Base-by-base conservation (phyloP, 441 rosid genomes). In the Gossypium schwendimanii region DNA sequence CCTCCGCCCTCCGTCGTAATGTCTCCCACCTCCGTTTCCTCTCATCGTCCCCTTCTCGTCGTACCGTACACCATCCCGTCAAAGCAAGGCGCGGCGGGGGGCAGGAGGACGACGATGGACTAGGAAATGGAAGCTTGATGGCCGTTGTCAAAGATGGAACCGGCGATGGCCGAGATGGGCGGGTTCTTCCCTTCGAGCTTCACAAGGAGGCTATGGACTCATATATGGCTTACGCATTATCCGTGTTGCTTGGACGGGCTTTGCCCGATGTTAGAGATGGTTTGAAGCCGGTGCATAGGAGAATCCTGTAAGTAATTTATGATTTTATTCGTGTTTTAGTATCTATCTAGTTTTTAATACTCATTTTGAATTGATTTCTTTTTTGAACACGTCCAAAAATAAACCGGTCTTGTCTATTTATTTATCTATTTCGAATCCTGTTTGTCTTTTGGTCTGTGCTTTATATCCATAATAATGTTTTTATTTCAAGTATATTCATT, bases 201-300 rank as follows among this genome's bases (percentile, higher is more conserved):
- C 97, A 91, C 59, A 89, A 87, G 82, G 99, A 94, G 78, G 97
- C 97, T 58, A 91, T 96, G 0, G 96, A 87, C 39, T 90, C 99
- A 3, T 94, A 94, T 74, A 81, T 94, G 93, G 71, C 99, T 0
- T 94, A 94, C 4, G 97, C 99, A 0, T 87, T 94, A 82, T 94
- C 98, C 1, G 98, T 94, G 67, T 75, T 92, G 74, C 97, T 94
- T 23, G 98, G 98, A 20, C 89, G 97, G 8, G 97, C 97, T 63
- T 80, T 94, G 79, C 98, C 98, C 0, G 97, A 94, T 74, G 97
- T 89, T 15, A 79, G 97, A 77, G 98, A 94, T 17, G 97, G 98
- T 11, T 77, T 94, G 73, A 94, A 94, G 83, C 97, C 98, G 0
- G 98, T 94, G 21, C 98, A 94, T 76, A 81, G 98, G 77, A 82